phyloP scores from a whole-genome alignment of 768 basidiomycete genomes.

The Termitomyces sp. region DNA sequence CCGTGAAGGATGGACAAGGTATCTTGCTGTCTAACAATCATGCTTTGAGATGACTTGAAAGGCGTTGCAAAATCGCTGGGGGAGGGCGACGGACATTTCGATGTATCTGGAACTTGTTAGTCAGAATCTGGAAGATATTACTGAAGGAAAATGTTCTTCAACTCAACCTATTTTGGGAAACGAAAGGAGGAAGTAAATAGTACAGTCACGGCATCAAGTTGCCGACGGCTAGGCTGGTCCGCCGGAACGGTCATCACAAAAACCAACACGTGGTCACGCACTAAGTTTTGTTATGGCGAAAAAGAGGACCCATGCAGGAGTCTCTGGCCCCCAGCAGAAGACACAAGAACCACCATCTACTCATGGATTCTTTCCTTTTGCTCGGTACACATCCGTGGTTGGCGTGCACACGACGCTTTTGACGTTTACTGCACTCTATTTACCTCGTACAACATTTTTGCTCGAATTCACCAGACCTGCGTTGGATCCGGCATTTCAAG shows the following conservation, averaged over 20 bases:
- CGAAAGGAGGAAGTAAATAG: background rate
- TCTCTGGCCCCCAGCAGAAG: background rate
- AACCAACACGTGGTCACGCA: background rate
- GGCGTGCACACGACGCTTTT: conserved; percentile 65
- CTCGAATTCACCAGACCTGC: conserved; percentile 27
- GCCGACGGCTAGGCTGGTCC: background rate
- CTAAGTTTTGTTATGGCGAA: background rate
- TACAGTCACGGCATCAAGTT: background rate
- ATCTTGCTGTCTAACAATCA: background rate
- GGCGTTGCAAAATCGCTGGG: background rate
- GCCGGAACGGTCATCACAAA: background rate
- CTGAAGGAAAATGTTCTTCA: background rate
- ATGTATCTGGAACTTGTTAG: background rate
- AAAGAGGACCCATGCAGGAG: background rate
- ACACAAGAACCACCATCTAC: background rate
- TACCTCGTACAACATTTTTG: conserved; percentile 57
- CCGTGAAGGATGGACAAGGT: background rate
- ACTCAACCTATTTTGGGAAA: too few species aligned
- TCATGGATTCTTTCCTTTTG: conserved; percentile 22
- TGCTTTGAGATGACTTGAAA: background rate
- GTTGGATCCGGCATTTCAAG: conserved; percentile 24
- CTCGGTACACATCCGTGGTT: conserved; percentile 59
- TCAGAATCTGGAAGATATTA: background rate
- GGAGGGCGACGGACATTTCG: too few species aligned
- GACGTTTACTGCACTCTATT: conserved; percentile 56